A percentile compares a stretch with the other conserved stretches of the same genome.
Conservation (phyloP, 805 yeast genomes). For the Isabelozyma rhagii region DNA sequence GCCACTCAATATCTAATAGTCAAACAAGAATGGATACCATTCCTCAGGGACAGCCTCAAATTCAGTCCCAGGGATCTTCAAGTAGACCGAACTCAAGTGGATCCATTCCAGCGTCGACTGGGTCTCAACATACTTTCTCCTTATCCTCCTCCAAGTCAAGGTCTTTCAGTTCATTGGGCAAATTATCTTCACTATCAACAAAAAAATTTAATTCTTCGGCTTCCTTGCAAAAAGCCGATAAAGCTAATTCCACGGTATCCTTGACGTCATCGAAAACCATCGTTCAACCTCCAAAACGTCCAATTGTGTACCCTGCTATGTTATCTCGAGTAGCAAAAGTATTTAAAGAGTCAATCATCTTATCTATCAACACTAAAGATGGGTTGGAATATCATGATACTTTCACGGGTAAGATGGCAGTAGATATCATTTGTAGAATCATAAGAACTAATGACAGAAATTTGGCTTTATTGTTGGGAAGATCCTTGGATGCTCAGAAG, state of each 20-base stretch:
- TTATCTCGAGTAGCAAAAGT: constrained; percentile 79
- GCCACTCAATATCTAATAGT: constrained; percentile 20
- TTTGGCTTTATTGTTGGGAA: constrained; percentile 80
- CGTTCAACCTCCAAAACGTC: constrained; percentile 49
- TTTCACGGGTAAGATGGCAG: constrained; percentile 91
- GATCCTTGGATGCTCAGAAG: constrained; percentile 92
- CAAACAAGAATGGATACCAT: constrained; percentile 5
- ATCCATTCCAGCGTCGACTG: constrained; percentile 2
- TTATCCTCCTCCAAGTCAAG: constrained; percentile 35
- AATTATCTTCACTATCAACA: constrained; percentile 40
- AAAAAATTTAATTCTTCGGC: constrained; percentile 35
- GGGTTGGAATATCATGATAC: constrained; percentile 91
- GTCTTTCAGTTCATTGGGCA: constrained; percentile 40
- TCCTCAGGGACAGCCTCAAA: constrained; percentile 6
- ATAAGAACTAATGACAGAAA: constrained; percentile 89
- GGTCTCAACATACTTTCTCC: constrained; percentile 30
- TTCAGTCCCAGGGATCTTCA: constrained; percentile 8
- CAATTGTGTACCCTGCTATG: constrained; percentile 85
- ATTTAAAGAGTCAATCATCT: constrained; percentile 64
- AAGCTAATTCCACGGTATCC: constrained; percentile 26
- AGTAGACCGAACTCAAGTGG: constrained; percentile 12
- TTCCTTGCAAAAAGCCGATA: constrained; percentile 27
- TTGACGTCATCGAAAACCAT: constrained; percentile 40
- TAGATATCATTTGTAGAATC: constrained; percentile 81
- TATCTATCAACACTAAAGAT: constrained; percentile 82